Conservation (phyloP, 345 rosid species). For the Ceriops decandra region DNA sequence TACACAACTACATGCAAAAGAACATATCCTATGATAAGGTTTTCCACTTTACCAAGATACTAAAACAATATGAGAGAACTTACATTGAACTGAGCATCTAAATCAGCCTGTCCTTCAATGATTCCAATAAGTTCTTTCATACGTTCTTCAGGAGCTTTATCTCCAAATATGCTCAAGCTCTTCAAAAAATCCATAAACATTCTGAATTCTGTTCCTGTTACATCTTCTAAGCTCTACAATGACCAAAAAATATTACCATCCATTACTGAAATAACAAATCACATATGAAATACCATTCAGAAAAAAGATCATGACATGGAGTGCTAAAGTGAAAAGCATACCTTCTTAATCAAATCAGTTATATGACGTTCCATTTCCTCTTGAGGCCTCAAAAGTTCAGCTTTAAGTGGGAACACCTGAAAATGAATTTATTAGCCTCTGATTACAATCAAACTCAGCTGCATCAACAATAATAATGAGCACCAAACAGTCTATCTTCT, state of each 20-base stretch:
- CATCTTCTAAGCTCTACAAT: conserved; percentile 85
- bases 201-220: conserved; percentile 92
- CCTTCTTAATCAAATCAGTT: conserved; percentile 89
- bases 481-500: conserved; percentile 6
- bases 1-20: background rate
- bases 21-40: background rate
- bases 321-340: conserved; percentile 17
- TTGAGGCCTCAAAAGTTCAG: conserved; percentile 87
- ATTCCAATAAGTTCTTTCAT: conserved; percentile 88
- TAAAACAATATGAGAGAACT: conserved; percentile 16
- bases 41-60: background rate
- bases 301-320: background rate
- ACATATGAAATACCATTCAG: background rate
- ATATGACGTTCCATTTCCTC: conserved; percentile 96
- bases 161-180: conserved; percentile 87
- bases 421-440: conserved; percentile 15
- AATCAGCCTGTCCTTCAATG: conserved; percentile 94
- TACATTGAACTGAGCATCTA: conserved; percentile 86
- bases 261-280: background rate
- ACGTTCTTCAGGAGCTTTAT: conserved; percentile 86
- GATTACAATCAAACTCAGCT: conserved; percentile 3
- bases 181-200: conserved; percentile 98
- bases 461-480: background rate
- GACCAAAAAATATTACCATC: conserved; percentile 17
- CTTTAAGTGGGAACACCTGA: conserved; percentile 87